Evolutionary conservation across 2,329 filamentous ascomycete species (phyloP), one percentile per base, ranked within the genome.

Genomic region (Trichoderma pleuroti): DNA sequence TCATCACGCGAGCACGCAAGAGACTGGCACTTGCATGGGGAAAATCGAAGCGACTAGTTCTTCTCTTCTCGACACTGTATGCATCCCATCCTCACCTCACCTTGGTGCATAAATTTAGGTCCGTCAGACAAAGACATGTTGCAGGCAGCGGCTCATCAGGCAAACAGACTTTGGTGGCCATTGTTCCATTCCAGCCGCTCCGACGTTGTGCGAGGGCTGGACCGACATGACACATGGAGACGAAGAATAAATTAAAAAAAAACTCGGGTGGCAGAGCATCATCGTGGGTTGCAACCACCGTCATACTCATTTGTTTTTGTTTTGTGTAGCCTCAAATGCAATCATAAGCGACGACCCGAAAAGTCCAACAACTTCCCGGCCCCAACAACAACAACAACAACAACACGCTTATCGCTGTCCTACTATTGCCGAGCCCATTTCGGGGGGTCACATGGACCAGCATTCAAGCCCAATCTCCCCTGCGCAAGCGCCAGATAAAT

Each of bases 1-100:
- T 67, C 65, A 68, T 68, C 32, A 57, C 39, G 39, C 65, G 65
- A 68, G 65, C 65, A 68, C 65, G 65, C 65, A 68, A 68, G 65
- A 68, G 34, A 56, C 14, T n/a, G n/a, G n/a, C n/a, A n/a, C n/a
- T n/a, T n/a, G 39, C 42, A 14, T 8, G 24, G 10, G 24, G 30
- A n/a, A 49, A 26, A 59, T 49, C 14, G 34, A 36, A 39, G 18
- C 57, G 24, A 39, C 32, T 39, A 39, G 32, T 26, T 34, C n/a
- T 30, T 36, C 24, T 49, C 18, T 49, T 26, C 21, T 42, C 34
- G 42, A 61, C 65, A 68, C 65, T 68, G 65, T 68, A 61, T 52
- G 28, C n/a, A 36, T 42, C 39, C 39, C n/a, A 36, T n/a, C 39
- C 39, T 42, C 39, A 5, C 54, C 56, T 68, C 65, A 61, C 56